These are phyloP conservation scores for Botrytis deweyae DNA, from an alignment of 2,329 filamentous ascomycete genomes.

Conservation along the genomic window DNA sequence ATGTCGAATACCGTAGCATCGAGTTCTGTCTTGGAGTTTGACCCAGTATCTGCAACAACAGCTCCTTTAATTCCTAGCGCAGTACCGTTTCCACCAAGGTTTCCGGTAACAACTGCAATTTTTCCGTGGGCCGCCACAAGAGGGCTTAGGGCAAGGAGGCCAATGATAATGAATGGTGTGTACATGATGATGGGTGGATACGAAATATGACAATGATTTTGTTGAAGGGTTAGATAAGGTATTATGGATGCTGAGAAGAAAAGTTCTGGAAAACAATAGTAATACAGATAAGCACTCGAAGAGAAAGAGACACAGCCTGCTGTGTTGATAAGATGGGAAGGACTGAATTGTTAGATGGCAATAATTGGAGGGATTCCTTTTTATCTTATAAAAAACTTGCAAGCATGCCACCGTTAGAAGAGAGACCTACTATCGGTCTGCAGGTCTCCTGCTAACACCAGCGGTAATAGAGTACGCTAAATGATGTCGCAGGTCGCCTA, in stretches of 20 bases:
- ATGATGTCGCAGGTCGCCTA: background rate
- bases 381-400: background rate
- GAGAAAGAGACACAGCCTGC: conserved; percentile 1
- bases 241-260: background rate
- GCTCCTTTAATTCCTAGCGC: conserved; percentile 45
- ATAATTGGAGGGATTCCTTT: background rate
- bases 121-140: conserved; percentile 57
- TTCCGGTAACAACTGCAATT: conserved; percentile 34
- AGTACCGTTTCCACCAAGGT: conserved; percentile 45
- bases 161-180: background rate
- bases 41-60: conserved; percentile 44
- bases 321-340: background rate
- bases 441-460: too few relatives aligned
- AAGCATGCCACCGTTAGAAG: background rate
- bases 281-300: background rate
- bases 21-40: conserved; percentile 45
- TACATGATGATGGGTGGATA: conserved; percentile 1
- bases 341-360: background rate
- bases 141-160: conserved; percentile 50
- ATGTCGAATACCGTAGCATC: conserved; percentile 48
- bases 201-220: background rate
- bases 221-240: background rate
- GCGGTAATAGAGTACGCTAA: background rate
- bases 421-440: background rate
- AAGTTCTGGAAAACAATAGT: background rate